Conservation (phyloP, 2,329 filamentous ascomycete genomes). For the Rugonectria rugulosa region DNA sequence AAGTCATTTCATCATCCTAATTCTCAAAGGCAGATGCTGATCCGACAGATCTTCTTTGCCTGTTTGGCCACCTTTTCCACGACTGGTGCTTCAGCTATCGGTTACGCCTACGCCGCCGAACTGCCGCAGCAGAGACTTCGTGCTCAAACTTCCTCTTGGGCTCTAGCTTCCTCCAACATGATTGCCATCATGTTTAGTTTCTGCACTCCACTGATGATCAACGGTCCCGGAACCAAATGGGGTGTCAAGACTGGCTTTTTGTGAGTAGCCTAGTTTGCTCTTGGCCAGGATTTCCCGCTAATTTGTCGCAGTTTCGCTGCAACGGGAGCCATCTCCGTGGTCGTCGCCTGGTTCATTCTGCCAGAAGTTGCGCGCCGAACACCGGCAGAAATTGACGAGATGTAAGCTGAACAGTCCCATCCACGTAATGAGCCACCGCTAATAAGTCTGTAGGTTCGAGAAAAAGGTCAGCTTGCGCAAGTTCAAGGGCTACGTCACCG, state of each 20-base stretch:
- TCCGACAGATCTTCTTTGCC: constrained; percentile 21
- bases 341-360: constrained; percentile 47
- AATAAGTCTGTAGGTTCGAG: constrained; percentile 9
- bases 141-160: constrained; percentile 21
- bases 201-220: constrained; percentile 54
- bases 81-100: constrained; percentile 22
- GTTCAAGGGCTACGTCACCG: constrained; percentile 22
- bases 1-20: neutral
- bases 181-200: constrained; percentile 55
- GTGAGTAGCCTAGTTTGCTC: constrained; percentile 37
- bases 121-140: constrained; percentile 21
- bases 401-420: constrained; percentile 39
- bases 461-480: constrained; percentile 18
- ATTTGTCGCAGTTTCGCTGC: constrained; percentile 41
- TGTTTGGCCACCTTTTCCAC: constrained; percentile 26
- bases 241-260: constrained; percentile 55
- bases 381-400: constrained; percentile 48
- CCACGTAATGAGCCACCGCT: neutral
- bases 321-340: constrained; percentile 41
- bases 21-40: neutral
- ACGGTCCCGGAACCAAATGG: constrained; percentile 45
- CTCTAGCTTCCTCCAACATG: constrained; percentile 47
- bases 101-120: constrained; percentile 23
- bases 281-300: neutral
- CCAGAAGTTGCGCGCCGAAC: constrained; percentile 46